These are phyloP conservation scores for Colletotrichum camelliae DNA, from an alignment of 2,329 filamentous ascomycete species.

Conservation along the genomic window DNA sequence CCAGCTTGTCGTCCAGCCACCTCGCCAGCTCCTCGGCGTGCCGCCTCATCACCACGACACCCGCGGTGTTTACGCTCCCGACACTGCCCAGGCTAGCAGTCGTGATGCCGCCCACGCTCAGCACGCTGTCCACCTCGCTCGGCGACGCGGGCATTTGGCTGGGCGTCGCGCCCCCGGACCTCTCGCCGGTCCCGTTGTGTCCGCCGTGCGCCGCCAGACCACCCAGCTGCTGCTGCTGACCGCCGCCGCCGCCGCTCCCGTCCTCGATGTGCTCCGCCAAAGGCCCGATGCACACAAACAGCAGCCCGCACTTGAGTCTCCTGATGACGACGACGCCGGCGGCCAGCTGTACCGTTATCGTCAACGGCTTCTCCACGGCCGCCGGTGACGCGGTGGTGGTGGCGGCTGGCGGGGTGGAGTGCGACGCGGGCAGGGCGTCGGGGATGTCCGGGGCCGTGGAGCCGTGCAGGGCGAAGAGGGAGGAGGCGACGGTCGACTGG, in stretches of 20 bases:
- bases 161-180: constrained; percentile 30
- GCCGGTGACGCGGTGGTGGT: background rate
- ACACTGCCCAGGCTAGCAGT: constrained; percentile 43
- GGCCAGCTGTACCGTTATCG: constrained; percentile 64
- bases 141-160: constrained; percentile 34
- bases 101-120: constrained; percentile 51
- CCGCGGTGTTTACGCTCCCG: constrained; percentile 45
- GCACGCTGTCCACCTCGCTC: constrained; percentile 53
- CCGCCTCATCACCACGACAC: constrained; percentile 56
- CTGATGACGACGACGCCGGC: constrained; percentile 65
- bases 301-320: constrained; percentile 60
- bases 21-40: constrained; percentile 64
- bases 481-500: constrained; percentile 68
- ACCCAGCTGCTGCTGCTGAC: constrained; percentile 4
- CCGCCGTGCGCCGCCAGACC: background rate
- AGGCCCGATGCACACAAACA: constrained; percentile 66
- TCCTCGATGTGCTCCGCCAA: constrained; percentile 31
- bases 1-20: constrained; percentile 66
- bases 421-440: constrained; percentile 44
- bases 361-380: constrained; percentile 36
- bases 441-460: constrained; percentile 46
- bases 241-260: background rate
- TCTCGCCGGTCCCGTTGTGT: constrained; percentile 22
- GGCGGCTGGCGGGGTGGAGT: constrained; percentile 27
- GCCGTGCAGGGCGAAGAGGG: constrained; percentile 64